Evolutionary conservation across 768 basidiomycete genomes (phyloP).

Genomic region (Kondoa malvinella): DNA sequence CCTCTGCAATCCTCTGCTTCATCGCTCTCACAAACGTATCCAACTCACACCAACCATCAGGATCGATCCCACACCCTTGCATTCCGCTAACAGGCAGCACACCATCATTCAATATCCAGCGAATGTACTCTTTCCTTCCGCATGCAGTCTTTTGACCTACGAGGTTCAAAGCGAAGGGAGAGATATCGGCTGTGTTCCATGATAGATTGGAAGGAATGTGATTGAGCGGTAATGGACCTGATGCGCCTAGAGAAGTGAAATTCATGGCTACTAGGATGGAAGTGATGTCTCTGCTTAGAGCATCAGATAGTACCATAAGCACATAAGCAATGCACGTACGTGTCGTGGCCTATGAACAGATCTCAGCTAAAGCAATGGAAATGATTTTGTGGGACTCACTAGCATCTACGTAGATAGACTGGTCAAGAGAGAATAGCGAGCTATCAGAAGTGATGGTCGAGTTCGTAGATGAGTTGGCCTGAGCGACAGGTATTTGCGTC

Average conservation of each 20-base stretch:
- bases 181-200: conserved; percentile 58
- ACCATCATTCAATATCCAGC: conserved; percentile 52
- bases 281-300: conserved; percentile 22
- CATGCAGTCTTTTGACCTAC: conserved; percentile 47
- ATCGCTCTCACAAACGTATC: conserved; percentile 53
- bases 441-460: conserved; percentile 45
- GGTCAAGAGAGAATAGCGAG: conserved; percentile 30
- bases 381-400: too few relatives aligned
- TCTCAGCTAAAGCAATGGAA: too few relatives aligned
- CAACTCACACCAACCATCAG: conserved; percentile 61
- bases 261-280: conserved; percentile 32
- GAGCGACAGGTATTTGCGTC: conserved; percentile 43
- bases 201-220: conserved; percentile 35
- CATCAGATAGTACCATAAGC: too few relatives aligned
- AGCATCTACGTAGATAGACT: conserved; percentile 34
- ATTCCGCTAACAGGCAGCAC: conserved; percentile 64
- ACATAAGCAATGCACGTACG: too few relatives aligned
- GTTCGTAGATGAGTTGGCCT: conserved; percentile 69
- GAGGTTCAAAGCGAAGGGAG: conserved; percentile 74
- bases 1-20: conserved; percentile 46
- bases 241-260: conserved; percentile 31
- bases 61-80: conserved; percentile 51
- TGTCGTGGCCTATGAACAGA: conserved; percentile 31
- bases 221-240: conserved; percentile 27
- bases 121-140: conserved; percentile 17